Evolutionary conservation across 768 basidiomycete species (phyloP).

Genomic region (Pisolithus marmoratus): DNA sequence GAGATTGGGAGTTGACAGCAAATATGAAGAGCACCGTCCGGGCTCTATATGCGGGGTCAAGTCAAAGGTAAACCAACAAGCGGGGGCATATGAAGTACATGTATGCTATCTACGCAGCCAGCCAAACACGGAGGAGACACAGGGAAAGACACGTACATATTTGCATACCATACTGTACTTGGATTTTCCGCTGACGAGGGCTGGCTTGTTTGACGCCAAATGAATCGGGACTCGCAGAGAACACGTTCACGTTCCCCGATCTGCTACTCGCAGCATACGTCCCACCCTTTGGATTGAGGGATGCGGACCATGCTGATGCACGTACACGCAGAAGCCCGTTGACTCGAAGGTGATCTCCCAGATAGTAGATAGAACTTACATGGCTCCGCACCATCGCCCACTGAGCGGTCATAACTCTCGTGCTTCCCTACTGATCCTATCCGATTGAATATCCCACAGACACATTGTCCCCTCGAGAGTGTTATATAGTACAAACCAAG

Average conservation of each 20-base stretch:
- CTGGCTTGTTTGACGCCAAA: slow-evolving; percentile 61
- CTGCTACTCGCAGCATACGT: slow-evolving; percentile 72
- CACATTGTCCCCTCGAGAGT: slow-evolving; percentile 79
- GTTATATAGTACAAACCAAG: slow-evolving; percentile 65
- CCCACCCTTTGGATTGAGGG: slow-evolving; percentile 66
- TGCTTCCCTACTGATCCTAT: slow-evolving; percentile 55
- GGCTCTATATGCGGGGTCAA: slow-evolving; percentile 51
- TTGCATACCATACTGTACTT: slow-evolving; percentile 76
- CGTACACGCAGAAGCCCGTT: neutral
- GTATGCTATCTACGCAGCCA: neutral
- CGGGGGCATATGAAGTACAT: neutral
- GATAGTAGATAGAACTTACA: slow-evolving; percentile 41
- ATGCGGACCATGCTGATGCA: slow-evolving; percentile 72
- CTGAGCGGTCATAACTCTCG: slow-evolving; percentile 68
- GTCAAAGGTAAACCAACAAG: neutral
- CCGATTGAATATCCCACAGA: slow-evolving; percentile 65
- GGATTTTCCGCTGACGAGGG: slow-evolving; percentile 58
- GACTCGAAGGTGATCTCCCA: neutral
- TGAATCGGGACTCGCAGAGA: slow-evolving; percentile 59
- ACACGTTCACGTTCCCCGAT: slow-evolving; percentile 66
- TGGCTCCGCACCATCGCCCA: slow-evolving; percentile 52
- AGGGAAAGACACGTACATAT: slow-evolving; percentile 41
- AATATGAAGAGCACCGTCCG: slow-evolving; percentile 85
- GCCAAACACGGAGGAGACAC: slow-evolving; percentile 6
- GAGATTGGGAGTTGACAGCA: slow-evolving; percentile 62